A percentile compares a stretch with the other conserved stretches of the same genome.
Conservation (phyloP, 768 basidiomycete genomes). For the Lepiota brunneoincarnata region DNA sequence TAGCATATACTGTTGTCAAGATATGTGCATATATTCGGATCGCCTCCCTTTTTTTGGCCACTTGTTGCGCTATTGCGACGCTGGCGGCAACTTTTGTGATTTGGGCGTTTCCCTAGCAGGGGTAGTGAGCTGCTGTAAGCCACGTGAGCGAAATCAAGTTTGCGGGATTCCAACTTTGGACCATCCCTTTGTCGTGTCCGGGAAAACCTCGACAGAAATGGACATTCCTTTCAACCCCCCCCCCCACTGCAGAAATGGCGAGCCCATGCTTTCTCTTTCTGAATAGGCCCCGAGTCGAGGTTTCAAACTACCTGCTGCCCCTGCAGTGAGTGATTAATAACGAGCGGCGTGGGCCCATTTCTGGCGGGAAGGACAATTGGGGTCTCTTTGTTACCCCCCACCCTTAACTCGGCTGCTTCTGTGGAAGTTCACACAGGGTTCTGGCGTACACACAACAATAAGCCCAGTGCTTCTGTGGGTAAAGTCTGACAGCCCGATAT, state of each 20-base stretch:
- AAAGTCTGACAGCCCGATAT: slow-evolving; percentile 23
- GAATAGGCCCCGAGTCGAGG: no score
- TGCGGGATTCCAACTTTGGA: slow-evolving; percentile 19
- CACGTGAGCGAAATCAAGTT: slow-evolving; percentile 20
- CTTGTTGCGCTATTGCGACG: neutral
- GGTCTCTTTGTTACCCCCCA: neutral
- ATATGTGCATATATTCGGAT: neutral
- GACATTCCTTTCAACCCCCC: slow-evolving; percentile 25
- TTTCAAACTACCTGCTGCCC: no score
- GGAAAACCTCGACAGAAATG: slow-evolving; percentile 17
- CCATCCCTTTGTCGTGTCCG: slow-evolving; percentile 25
- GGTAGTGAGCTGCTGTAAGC: slow-evolving; percentile 3
- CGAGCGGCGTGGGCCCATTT: neutral
- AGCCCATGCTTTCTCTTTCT: no score
- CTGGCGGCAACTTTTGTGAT: slow-evolving; percentile 12
- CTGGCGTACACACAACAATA: slow-evolving; percentile 27
- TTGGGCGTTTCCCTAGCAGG: slow-evolving; percentile 8
- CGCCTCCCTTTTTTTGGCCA: neutral
- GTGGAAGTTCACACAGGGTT: slow-evolving; percentile 5
- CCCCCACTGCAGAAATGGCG: neutral
- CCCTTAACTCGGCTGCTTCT: neutral
- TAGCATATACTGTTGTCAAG: slow-evolving; percentile 5
- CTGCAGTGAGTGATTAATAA: no score
- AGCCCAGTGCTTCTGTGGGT: slow-evolving; percentile 12
- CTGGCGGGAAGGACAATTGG: neutral